Conservation (phyloP, 2,329 filamentous ascomycete genomes). For the Colletotrichum sp. region DNA sequence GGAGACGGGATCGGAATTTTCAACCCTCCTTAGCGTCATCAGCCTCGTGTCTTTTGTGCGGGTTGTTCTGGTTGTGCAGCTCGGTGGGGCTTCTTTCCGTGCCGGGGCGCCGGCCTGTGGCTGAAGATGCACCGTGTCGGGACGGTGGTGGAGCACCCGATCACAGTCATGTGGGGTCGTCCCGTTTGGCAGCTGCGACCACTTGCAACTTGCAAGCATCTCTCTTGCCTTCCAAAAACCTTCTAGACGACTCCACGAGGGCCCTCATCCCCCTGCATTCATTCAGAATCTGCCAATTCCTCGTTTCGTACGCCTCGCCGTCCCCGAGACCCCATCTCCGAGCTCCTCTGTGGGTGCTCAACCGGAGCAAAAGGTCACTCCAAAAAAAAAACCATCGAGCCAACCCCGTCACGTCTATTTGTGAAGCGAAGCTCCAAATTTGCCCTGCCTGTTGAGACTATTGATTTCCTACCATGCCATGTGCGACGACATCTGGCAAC, state of each 20-base stretch:
- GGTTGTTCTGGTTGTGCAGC: slow-evolving; percentile 9
- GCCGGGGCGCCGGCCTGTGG: neutral
- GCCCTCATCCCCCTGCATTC: neutral
- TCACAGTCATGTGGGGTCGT: neutral
- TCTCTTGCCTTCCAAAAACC: slow-evolving; percentile 2
- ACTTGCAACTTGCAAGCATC: neutral
- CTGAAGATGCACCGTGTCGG: neutral
- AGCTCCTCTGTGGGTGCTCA: neutral
- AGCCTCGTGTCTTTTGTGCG: slow-evolving; percentile 17
- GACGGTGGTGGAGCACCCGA: neutral
- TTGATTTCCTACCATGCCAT: neutral
- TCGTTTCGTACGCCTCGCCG: neutral
- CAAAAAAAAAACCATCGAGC: neutral
- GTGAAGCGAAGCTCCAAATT: neutral
- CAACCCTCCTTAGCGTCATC: slow-evolving; percentile 3
- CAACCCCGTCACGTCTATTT: neutral
- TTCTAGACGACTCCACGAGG: slow-evolving; percentile 9
- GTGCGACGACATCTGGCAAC: neutral
- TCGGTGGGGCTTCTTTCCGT: neutral
- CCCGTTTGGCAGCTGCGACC: slow-evolving; percentile 8
- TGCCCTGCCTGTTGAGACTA: neutral
- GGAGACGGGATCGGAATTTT: slow-evolving; percentile 16
- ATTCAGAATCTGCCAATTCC: neutral
- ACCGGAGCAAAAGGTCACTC: neutral
- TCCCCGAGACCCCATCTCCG: slow-evolving; percentile 1